Conservation (phyloP, 1,284 basidiomycete species). For the Ustilago tritici region DNA sequence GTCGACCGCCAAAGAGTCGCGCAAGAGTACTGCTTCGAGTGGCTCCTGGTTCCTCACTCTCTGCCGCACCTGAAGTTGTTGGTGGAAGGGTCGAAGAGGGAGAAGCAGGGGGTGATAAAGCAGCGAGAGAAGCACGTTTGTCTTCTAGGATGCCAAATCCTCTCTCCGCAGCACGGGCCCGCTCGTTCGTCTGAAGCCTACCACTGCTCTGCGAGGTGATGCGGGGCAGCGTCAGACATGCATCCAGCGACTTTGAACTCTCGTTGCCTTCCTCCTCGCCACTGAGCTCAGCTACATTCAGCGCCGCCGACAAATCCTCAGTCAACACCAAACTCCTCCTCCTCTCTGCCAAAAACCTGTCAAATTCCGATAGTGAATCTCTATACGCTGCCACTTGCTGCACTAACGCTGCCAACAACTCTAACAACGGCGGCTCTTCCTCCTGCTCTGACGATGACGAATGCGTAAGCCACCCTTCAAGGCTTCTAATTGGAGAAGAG, state of each 20-base stretch:
- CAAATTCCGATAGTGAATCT: conserved; percentile 81
- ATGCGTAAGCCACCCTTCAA: conserved; percentile 83
- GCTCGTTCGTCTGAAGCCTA: conserved; percentile 14
- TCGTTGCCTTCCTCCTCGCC: conserved; percentile 7
- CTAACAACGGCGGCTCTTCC: conserved; percentile 38
- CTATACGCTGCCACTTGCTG: conserved; percentile 79
- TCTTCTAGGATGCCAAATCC: conserved; percentile 41
- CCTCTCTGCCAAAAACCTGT: conserved; percentile 84
- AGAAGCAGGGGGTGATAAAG: conserved; percentile 6
- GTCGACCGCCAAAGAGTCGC: conserved; percentile 41
- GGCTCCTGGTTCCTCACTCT: conserved; percentile 3
- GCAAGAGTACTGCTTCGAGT: conserved; percentile 33
- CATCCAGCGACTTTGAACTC: not conserved
- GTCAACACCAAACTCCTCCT: conserved; percentile 89
- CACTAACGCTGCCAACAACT: conserved; percentile 47
- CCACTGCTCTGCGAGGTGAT: conserved; percentile 1
- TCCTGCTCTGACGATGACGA: conserved; percentile 77
- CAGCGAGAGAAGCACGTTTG: conserved; percentile 15
- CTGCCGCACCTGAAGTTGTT: not conserved
- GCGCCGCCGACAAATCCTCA: conserved; percentile 90
- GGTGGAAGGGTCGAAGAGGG: not conserved
- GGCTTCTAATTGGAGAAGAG: conserved; percentile 83
- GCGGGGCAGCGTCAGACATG: conserved; percentile 32
- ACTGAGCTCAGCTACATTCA: conserved; percentile 69
- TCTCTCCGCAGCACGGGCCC: conserved; percentile 15